phyloP scores from a whole-genome alignment of 2,329 filamentous ascomycete species.

The Rhinocladiella mackenziei region DNA sequence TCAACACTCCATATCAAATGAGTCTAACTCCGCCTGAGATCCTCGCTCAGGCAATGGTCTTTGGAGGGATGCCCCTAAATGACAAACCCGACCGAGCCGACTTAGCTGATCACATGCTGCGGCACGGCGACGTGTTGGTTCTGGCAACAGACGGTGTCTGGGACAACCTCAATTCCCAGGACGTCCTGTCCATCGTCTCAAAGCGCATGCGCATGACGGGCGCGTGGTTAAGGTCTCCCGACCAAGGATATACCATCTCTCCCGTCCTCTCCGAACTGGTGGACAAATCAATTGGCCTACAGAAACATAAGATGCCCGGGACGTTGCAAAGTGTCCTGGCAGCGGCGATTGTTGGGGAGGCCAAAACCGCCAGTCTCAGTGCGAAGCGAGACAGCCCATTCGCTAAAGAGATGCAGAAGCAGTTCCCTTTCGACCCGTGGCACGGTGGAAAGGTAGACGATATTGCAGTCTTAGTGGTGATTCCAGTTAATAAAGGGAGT shows the following conservation, averaged over 20 bases:
- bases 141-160: conserved; percentile 94
- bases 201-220: conserved; percentile 67
- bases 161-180: conserved; percentile 90
- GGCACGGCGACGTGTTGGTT: conserved; percentile 88
- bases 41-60: conserved; percentile 72
- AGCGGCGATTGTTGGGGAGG: conserved; percentile 71
- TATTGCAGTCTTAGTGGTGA: conserved; percentile 78
- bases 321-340: conserved; percentile 77
- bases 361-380: conserved; percentile 80
- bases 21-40: conserved; percentile 79
- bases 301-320: conserved; percentile 29
- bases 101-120: conserved; percentile 68
- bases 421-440: conserved; percentile 82
- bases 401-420: conserved; percentile 85
- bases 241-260: conserved; percentile 60
- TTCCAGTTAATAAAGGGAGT: conserved; percentile 62
- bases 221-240: conserved; percentile 63
- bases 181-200: conserved; percentile 77
- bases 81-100: conserved; percentile 83
- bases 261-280: conserved; percentile 53
- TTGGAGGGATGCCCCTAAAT: conserved; percentile 74
- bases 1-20: conserved; percentile 96
- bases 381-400: conserved; percentile 83
- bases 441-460: conserved; percentile 93
- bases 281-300: conserved; percentile 46